Percentiles rank a stretch among this genome's conserved stretches.
Conservation (phyloP, 768 basidiomycete genomes). For the Russula brevipes region DNA sequence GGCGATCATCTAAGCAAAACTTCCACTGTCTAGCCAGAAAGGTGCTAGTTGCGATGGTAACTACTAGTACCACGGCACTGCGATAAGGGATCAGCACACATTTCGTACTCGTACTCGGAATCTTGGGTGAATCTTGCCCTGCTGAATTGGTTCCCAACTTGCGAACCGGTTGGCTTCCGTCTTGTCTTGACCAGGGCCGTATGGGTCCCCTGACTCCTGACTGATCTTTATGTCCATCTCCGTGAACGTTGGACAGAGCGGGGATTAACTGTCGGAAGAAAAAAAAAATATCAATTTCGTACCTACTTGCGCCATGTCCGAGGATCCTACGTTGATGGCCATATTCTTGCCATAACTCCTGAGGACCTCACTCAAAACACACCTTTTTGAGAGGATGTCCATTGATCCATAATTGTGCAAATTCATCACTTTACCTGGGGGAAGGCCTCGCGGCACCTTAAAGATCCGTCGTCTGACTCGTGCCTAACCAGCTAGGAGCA, state of each 20-base stretch:
- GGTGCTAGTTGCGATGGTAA: too few species aligned
- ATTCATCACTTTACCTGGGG: neutral
- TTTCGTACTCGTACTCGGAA: too few species aligned
- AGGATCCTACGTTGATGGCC: slow-evolving; percentile 9
- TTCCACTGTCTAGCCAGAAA: too few species aligned
- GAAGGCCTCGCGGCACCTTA: slow-evolving; percentile 2
- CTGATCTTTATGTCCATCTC: slow-evolving; percentile 10
- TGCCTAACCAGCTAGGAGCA: neutral
- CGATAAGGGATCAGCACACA: too few species aligned
- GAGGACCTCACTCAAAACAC: neutral
- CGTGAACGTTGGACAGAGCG: slow-evolving; percentile 20
- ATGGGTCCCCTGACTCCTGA: too few species aligned
- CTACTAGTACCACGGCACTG: too few species aligned
- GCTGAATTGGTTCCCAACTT: too few species aligned
- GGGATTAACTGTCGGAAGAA: slow-evolving; percentile 10
- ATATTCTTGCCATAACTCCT: slow-evolving; percentile 4
- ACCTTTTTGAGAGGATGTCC: neutral
- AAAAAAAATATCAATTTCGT: neutral
- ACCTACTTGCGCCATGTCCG: slow-evolving; percentile 9
- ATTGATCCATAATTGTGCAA: neutral
- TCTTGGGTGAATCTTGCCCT: too few species aligned
- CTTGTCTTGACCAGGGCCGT: too few species aligned
- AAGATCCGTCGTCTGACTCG: slow-evolving; percentile 5
- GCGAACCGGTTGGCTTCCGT: too few species aligned
- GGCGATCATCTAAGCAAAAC: too few species aligned